phyloP scores from a whole-genome alignment of 1,284 basidiomycete species.

The Gomphus bonarii region DNA sequence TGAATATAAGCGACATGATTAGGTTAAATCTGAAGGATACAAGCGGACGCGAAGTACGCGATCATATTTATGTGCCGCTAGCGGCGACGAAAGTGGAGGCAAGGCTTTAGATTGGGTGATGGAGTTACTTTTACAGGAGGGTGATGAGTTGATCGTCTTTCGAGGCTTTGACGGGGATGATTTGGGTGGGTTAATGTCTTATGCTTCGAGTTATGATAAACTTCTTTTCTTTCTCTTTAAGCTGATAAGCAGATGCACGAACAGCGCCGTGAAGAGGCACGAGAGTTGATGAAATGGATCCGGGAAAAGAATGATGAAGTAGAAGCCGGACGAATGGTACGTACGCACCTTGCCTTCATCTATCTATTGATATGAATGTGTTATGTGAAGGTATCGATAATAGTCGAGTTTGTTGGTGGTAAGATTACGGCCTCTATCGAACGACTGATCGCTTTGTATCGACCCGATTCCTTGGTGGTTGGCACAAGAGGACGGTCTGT shows the following conservation, averaged over 20 bases:
- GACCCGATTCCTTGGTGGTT: constrained; percentile 90
- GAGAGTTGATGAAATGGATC: constrained; percentile 72
- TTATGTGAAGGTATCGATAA: constrained; percentile 63
- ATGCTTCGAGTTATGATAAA: neutral
- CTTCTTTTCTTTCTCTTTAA: neutral
- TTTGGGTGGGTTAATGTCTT: constrained; percentile 35
- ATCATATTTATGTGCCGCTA: constrained; percentile 86
- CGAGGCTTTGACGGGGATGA: constrained; percentile 84
- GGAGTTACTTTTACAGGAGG: constrained; percentile 81
- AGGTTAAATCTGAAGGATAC: constrained; percentile 82
- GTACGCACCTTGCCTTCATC: constrained; percentile 10
- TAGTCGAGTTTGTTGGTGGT: constrained; percentile 92
- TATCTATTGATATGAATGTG: neutral
- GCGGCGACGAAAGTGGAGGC: constrained; percentile 77
- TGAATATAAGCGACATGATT: constrained; percentile 24
- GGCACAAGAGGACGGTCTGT: constrained; percentile 67
- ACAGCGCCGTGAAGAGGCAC: constrained; percentile 79
- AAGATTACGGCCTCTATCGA: constrained; percentile 83
- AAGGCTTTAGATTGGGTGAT: constrained; percentile 87
- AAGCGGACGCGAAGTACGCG: constrained; percentile 71
- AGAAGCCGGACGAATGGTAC: constrained; percentile 68
- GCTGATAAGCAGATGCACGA: constrained; percentile 65
- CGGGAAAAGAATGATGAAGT: constrained; percentile 76
- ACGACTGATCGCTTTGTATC: constrained; percentile 88
- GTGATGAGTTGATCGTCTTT: constrained; percentile 90